Percentiles rank a stretch among this genome's conserved stretches.
Evolutionary conservation across 345 rosid genomes (phyloP).

Genomic region (Syzygium aromaticum): DNA sequence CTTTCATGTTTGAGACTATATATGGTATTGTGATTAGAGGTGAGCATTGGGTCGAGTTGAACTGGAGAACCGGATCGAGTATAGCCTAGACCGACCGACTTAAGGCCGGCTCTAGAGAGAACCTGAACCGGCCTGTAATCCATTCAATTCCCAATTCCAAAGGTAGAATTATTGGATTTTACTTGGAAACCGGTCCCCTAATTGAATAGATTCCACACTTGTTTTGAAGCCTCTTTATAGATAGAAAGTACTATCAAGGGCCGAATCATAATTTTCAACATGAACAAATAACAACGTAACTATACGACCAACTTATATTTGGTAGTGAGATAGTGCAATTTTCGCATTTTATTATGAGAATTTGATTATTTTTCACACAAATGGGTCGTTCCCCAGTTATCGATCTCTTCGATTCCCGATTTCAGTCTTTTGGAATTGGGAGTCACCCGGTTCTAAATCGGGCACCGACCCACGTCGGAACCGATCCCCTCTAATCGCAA

Average conservation of each 20-base stretch:
- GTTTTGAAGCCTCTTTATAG: background rate
- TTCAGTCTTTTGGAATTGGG: background rate
- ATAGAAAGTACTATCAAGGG: background rate
- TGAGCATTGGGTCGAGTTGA: background rate
- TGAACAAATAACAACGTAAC: background rate
- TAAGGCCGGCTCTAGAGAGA: background rate
- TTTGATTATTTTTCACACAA: background rate
- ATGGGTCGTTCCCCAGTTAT: background rate
- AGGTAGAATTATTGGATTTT: background rate
- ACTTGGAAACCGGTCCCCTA: accelerated
- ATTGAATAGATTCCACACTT: background rate
- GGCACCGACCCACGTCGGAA: background rate
- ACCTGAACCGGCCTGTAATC: no score
- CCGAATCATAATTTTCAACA: background rate
- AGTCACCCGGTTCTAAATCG: background rate
- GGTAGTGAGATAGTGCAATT: accelerated
- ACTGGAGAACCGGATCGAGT: background rate
- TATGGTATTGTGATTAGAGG: background rate
- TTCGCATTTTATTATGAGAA: background rate
- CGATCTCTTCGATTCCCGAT: background rate
- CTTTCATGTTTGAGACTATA: background rate
- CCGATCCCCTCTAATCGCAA: background rate
- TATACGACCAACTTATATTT: accelerated
- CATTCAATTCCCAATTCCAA: no score
- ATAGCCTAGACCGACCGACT: accelerated